These are phyloP conservation scores for Glycine latifolia DNA, from an alignment of 306 rosid genomes.

Conservation along the genomic window DNA sequence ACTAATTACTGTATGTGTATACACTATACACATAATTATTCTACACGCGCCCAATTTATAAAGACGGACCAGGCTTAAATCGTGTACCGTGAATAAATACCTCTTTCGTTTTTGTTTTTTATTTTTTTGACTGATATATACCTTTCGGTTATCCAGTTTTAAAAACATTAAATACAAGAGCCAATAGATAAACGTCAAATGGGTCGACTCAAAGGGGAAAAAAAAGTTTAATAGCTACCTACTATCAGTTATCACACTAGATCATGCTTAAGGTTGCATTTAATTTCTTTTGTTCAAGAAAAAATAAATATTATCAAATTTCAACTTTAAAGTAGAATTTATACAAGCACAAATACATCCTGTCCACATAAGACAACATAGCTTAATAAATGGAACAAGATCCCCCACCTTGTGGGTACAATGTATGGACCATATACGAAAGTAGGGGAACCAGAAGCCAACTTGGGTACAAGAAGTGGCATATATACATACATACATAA, in stretches of 20 bases:
- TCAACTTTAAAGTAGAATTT: neutral
- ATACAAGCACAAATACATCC: constrained; percentile 1
- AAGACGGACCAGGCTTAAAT: neutral
- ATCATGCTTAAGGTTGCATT: constrained; percentile 5
- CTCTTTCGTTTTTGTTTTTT: neutral
- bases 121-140: too few species aligned
- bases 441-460: too few species aligned
- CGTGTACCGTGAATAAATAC: neutral
- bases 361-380: neutral
- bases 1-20: too few species aligned
- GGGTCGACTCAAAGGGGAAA: neutral
- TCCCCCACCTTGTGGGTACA: neutral
- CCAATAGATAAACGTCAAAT: neutral
- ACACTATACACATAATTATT: too few species aligned
- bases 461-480: too few species aligned
- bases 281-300: neutral
- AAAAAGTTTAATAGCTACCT: neutral
- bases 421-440: neutral
- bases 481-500: neutral
- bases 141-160: neutral
- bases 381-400: neutral
- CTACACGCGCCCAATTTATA: neutral
- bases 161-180: neutral
- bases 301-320: neutral
- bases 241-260: neutral